Percentiles rank a stretch among this genome's conserved stretches.
Evolutionary conservation across 78 protist genomes (phyloP).

Genomic region (Dictyostelium discoideum): DNA sequence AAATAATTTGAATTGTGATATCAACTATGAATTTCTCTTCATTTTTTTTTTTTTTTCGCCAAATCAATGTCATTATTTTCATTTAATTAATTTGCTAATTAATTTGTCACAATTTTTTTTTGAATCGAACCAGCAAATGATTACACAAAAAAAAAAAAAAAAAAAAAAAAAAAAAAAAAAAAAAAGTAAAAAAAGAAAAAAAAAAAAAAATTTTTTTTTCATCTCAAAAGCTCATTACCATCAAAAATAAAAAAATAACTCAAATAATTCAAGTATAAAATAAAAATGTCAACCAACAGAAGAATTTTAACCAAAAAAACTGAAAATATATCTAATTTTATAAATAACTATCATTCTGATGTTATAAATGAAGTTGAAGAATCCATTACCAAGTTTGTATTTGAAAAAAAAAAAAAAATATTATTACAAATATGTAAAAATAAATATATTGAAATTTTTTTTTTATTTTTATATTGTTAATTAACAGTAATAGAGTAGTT

Average conservation of each 20-base stretch:
- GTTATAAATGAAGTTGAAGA: conserved; percentile 47
- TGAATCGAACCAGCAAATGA: too few relatives aligned
- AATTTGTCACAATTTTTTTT: too few relatives aligned
- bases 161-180: too few relatives aligned
- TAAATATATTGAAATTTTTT: not conserved
- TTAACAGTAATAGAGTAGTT: conserved; percentile 11
- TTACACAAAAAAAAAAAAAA: too few relatives aligned
- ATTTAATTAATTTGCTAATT: too few relatives aligned
- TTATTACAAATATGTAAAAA: too few relatives aligned
- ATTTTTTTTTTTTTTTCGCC: too few relatives aligned
- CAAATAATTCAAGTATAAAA: not conserved
- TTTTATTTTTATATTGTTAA: too few relatives aligned
- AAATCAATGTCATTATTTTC: too few relatives aligned
- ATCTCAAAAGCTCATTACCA: not conserved
- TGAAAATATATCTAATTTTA: not conserved
- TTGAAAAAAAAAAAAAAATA: not conserved
- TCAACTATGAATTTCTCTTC: too few relatives aligned
- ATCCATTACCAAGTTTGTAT: not conserved
- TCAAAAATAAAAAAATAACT: not conserved
- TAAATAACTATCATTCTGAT: conserved; percentile 37
- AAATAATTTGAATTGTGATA: too few relatives aligned
- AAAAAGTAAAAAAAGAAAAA: not conserved
- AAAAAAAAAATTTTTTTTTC: not conserved
- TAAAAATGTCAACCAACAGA: conserved; percentile 16
- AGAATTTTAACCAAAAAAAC: conserved; percentile 7